Percentiles rank a stretch among this genome's conserved stretches.
phyloP scores from a whole-genome alignment of 2,329 filamentous ascomycete species.

The Penicillium capsulatum region DNA sequence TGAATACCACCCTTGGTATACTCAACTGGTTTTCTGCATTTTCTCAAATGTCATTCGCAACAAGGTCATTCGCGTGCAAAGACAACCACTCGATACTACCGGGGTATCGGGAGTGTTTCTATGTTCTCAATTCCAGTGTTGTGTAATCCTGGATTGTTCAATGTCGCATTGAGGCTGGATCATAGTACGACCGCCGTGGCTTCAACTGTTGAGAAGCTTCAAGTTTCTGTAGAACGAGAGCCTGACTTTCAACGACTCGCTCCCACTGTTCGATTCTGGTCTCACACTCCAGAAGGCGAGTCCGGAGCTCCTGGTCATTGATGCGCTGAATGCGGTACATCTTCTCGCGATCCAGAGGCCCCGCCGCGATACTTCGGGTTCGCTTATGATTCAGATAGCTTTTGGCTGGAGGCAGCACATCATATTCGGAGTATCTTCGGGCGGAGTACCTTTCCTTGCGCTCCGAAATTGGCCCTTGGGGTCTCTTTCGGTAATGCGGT shows the following conservation, averaged over 20 bases:
- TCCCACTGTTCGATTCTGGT: constrained; percentile 25
- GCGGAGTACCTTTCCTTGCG: constrained; percentile 7
- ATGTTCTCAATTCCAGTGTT: no score
- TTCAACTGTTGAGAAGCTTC: constrained; percentile 6
- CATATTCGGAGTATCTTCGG: constrained; percentile 5
- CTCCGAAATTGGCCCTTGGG: constrained; percentile 7
- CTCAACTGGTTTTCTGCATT: no score
- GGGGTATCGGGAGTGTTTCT: no score
- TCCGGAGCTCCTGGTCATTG: constrained; percentile 24
- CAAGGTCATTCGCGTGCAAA: no score
- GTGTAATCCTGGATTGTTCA: no score
- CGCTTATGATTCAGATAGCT: no score
- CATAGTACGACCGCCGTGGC: constrained; percentile 11
- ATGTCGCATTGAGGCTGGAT: constrained; percentile 9
- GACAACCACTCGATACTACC: no score
- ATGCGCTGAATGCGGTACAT: constrained; percentile 13
- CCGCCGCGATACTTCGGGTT: neutral
- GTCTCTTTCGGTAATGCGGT: constrained; percentile 3
- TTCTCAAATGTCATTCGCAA: no score
- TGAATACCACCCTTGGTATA: no score
- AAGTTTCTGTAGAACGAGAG: constrained; percentile 19
- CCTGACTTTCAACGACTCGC: constrained; percentile 19
- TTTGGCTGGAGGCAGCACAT: constrained; percentile 6
- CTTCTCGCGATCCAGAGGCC: constrained; percentile 6
- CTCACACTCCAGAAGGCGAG: constrained; percentile 28